A percentile compares a stretch with the other conserved stretches of the same genome.
Evolutionary conservation across 2,329 filamentous ascomycete genomes (phyloP).

Genomic region (Geosmithia putterillii): DNA sequence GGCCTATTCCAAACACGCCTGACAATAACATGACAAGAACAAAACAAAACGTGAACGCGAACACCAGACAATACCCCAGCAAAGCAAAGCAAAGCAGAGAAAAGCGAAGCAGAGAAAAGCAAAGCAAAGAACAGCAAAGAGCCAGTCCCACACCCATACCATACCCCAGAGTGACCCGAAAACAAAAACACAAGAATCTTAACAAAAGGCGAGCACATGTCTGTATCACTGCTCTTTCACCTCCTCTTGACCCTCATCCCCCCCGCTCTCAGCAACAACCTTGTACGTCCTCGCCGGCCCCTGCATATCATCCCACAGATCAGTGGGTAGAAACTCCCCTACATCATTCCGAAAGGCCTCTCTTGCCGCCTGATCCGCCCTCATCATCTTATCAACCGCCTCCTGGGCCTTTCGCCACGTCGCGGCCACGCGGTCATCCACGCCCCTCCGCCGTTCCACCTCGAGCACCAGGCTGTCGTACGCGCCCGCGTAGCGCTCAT

Average conservation of each 20-base stretch:
- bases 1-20: too few species aligned
- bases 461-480: constrained; percentile 82
- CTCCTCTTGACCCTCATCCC: constrained; percentile 1
- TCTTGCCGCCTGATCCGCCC: constrained; percentile 59
- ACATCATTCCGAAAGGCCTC: constrained; percentile 72
- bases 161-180: too few species aligned
- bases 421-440: constrained; percentile 61
- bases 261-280: constrained; percentile 23
- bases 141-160: too few species aligned
- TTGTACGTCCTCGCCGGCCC: constrained; percentile 42
- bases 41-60: too few species aligned
- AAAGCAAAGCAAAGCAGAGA: too few species aligned
- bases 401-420: constrained; percentile 69
- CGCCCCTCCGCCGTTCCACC: constrained; percentile 58
- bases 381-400: constrained; percentile 62
- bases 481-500: constrained; percentile 72
- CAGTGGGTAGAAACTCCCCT: constrained; percentile 75
- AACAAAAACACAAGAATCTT: too few species aligned
- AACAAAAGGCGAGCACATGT: not conserved
- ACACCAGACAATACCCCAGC: too few species aligned
- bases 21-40: too few species aligned
- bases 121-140: too few species aligned
- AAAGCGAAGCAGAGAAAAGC: too few species aligned
- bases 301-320: constrained; percentile 73
- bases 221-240: not conserved